Base-by-base conservation (phyloP, 1,139 yeast genomes). In the Debaryomyces sp. region DNA sequence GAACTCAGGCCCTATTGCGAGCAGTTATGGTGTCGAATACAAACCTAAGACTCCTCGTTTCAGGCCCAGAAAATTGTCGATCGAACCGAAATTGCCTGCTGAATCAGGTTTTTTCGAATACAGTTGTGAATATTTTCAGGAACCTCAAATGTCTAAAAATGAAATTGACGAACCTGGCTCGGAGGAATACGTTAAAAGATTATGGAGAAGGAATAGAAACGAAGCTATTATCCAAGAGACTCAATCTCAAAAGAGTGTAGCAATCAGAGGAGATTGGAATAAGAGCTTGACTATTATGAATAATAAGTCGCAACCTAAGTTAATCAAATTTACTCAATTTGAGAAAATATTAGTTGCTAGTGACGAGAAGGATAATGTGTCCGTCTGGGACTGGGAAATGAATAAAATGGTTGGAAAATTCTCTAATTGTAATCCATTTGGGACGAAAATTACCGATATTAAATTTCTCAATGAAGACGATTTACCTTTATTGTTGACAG, bases 91-190 rank as follows among this genome's bases (percentile, higher is more conserved):
- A n/a, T 60, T 86, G 8, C 92, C 96, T 0, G 67, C 85, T 22
- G 75, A 77, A 13, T 87, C 96, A 18, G 85, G 86, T 4, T 92
- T 94, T 62, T 85, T 92, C 56, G 96, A 89, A 49, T 94, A 91
- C 73, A 84, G 94, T 60, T 77, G 89, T 54, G 99, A 94, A 63
- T 92, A 91, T 62, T 94, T 92, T 70, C 97, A 92, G 61, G 98
- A 92, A 62, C 98, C 99, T 0, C 98, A 94, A 63, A 88, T 94
- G 87, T 84, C 90, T 15, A 85, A 84, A 54, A 81, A 84, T 50
- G 98, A 94, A 60, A 74, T 84, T 17, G 98, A 94, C 58, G 97
- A 92, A 62, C 96, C 97, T 0, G 99, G 98, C 0, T 89, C 96
- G 49, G 83, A 86, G 52, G 94, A 90, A 54, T 89, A 90, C 59